These are phyloP conservation scores for Brassica hybrid DNA, from an alignment of 441 rosid species.

Conservation along the genomic window DNA sequence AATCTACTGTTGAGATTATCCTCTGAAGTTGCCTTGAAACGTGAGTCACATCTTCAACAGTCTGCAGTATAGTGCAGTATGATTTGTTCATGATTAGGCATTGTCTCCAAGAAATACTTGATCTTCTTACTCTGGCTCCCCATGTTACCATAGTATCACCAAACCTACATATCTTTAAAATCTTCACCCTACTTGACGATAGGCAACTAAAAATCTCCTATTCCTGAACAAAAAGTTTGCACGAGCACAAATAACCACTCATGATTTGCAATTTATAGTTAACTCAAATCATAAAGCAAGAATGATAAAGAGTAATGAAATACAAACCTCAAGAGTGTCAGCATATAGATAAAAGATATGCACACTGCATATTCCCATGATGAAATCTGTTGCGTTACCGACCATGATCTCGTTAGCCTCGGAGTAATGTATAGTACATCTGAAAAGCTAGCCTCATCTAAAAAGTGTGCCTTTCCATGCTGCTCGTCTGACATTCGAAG, in stretches of 20 bases:
- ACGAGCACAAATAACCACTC: constrained; percentile 2
- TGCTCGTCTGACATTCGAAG: constrained; percentile 7
- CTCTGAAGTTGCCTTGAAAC: background rate
- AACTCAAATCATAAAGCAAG: background rate
- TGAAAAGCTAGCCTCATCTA: background rate
- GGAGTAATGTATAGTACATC: background rate
- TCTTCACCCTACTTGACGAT: background rate
- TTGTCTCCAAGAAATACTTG: background rate
- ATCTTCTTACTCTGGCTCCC: background rate
- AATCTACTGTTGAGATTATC: background rate
- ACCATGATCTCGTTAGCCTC: background rate
- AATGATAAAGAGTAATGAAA: background rate
- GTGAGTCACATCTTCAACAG: background rate
- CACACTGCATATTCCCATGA: background rate
- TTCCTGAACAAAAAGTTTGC: constrained; percentile 1
- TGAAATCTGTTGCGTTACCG: constrained; percentile 5
- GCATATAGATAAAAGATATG: constrained; percentile 7
- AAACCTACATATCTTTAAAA: background rate
- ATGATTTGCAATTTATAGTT: background rate
- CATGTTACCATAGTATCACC: background rate
- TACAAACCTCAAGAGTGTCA: constrained; percentile 16
- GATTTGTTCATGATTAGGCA: background rate
- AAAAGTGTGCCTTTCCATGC: too few relatives aligned
- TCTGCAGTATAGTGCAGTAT: background rate
- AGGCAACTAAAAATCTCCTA: background rate